These are phyloP conservation scores for Monoraphidium neglectum DNA, from an alignment of 139 green algal genomes.

Conservation along the genomic window DNA sequence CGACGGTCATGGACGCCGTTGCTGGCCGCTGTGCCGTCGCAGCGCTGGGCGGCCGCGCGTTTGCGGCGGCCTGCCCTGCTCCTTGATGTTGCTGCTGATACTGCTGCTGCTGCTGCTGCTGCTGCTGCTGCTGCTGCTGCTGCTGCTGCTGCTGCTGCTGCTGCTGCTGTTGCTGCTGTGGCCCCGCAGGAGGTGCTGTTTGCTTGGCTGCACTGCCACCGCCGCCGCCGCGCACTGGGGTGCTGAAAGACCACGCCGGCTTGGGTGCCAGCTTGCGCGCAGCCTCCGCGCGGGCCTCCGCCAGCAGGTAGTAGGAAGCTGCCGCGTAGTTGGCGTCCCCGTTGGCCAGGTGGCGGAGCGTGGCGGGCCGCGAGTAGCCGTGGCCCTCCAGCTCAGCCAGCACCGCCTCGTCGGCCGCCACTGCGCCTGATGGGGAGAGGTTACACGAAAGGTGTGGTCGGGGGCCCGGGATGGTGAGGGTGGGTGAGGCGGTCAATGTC, in stretches of 20 bases:
- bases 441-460: not conserved
- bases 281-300: slow-evolving; percentile 46
- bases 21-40: not conserved
- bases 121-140: not conserved
- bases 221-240: too few species aligned
- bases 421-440: too few species aligned
- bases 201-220: too few species aligned
- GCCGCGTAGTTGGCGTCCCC: slow-evolving; percentile 57
- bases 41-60: not conserved
- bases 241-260: too few species aligned
- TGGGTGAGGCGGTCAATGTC: not conserved
- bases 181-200: not conserved
- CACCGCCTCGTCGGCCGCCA: slow-evolving; percentile 18
- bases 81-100: not conserved
- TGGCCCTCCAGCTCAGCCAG: slow-evolving; percentile 45
- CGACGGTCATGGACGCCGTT: not conserved
- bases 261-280: slow-evolving; percentile 3
- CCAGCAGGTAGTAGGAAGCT: slow-evolving; percentile 63
- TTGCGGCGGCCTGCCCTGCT: not conserved
- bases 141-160: slow-evolving; percentile 20
- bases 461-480: not conserved
- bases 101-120: not conserved
- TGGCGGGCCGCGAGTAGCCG: slow-evolving; percentile 33
- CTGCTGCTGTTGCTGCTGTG: slow-evolving; percentile 10
- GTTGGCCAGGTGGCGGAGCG: slow-evolving; percentile 37